These are phyloP conservation scores for Sarcomyxa edulis DNA, from an alignment of 768 basidiomycete genomes.

Conservation along the genomic window DNA sequence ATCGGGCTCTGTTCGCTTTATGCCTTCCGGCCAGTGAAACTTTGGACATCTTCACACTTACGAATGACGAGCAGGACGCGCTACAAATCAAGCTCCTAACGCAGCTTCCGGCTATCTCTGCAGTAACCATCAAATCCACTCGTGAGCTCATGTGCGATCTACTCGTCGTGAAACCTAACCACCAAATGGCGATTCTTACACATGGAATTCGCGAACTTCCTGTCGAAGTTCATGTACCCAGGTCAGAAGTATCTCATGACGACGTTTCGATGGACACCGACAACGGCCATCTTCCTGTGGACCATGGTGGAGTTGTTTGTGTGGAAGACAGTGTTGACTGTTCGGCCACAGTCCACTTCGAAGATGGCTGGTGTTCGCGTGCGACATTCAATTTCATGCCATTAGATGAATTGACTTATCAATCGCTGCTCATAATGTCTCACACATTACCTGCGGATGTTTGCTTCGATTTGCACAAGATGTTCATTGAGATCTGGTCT, in stretches of 20 bases:
- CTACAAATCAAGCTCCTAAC: conserved; percentile 35
- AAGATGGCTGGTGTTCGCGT: conserved; percentile 41
- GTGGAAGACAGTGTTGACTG: conserved; percentile 47
- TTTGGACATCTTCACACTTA: conserved; percentile 44
- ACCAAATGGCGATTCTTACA: conserved; percentile 51
- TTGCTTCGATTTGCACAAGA: conserved; percentile 49
- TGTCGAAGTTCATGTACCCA: conserved; percentile 22
- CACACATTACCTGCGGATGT: conserved; percentile 50
- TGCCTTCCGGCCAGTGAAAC: conserved; percentile 44
- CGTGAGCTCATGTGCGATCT: conserved; percentile 65
- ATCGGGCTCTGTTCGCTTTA: conserved; percentile 50
- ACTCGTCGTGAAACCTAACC: conserved; percentile 54
- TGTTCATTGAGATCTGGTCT: conserved; percentile 59
- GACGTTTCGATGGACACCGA: conserved; percentile 18
- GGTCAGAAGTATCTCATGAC: conserved; percentile 8
- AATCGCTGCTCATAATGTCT: conserved; percentile 60
- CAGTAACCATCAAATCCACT: conserved; percentile 56
- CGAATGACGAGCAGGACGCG: conserved; percentile 32
- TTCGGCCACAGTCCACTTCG: conserved; percentile 46
- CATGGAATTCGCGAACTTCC: conserved; percentile 48
- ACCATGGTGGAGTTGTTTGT: conserved; percentile 31
- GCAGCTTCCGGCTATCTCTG: conserved; percentile 40
- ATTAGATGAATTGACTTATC: conserved; percentile 47
- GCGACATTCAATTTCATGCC: conserved; percentile 53
- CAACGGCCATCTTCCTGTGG: conserved; percentile 13